phyloP scores from a whole-genome alignment of 192 early-diverging fungal species.

The Haplosporangium gracile region DNA sequence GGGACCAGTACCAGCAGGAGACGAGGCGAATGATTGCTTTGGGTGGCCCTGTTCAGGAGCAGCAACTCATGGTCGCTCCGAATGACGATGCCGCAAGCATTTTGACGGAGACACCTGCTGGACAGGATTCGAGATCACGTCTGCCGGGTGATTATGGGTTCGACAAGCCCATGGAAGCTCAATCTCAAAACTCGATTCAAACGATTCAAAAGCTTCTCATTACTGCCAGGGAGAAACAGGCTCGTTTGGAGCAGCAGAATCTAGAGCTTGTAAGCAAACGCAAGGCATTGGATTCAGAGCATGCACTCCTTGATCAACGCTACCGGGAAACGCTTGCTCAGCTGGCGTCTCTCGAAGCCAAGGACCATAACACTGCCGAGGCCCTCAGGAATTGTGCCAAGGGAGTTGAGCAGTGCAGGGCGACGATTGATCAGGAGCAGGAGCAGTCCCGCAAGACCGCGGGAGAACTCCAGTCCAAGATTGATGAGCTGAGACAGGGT shows the following conservation, averaged over 20 bases:
- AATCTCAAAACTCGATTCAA: slow-evolving; percentile 29
- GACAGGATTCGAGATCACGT: not conserved
- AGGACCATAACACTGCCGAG: slow-evolving; percentile 7
- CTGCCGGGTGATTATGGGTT: not conserved
- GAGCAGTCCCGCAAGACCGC: not conserved
- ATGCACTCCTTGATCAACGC: not conserved
- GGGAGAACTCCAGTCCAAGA: slow-evolving; percentile 22
- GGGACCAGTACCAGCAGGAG: slow-evolving; percentile 25
- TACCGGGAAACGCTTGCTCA: slow-evolving; percentile 3
- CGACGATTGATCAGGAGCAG: slow-evolving; percentile 31
- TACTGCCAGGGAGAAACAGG: slow-evolving; percentile 17
- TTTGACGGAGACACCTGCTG: not conserved
- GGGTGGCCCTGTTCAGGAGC: not conserved
- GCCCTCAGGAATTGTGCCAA: slow-evolving; percentile 17
- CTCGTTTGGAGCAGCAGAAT: slow-evolving; percentile 17
- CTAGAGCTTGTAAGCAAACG: slow-evolving; percentile 2
- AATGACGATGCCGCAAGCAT: not conserved
- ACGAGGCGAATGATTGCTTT: slow-evolving; percentile 24
- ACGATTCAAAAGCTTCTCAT: slow-evolving; percentile 23
- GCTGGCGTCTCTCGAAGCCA: slow-evolving; percentile 1
- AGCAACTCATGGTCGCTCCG: not conserved
- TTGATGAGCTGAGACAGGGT: slow-evolving; percentile 15
- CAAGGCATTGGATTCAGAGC: slow-evolving; percentile 16
- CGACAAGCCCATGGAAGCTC: slow-evolving; percentile 34
- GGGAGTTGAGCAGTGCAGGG: slow-evolving; percentile 15